Conservation (phyloP, 2,329 filamentous ascomycete species). For the Tolypocladium cylindrosporum region DNA sequence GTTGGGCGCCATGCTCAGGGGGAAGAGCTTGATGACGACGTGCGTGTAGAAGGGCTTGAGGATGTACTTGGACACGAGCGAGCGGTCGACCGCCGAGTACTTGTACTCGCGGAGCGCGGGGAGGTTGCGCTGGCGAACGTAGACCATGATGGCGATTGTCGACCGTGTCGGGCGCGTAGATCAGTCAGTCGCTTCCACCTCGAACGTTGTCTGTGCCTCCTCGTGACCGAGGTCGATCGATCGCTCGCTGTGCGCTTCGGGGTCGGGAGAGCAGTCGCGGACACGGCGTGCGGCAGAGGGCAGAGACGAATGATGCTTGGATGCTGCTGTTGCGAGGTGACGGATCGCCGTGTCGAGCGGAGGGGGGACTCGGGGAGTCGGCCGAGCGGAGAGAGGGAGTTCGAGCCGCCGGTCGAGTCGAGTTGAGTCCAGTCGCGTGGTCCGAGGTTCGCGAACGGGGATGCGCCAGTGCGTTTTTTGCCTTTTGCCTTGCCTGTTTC, state of each 20-base stretch:
- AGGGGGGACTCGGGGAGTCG: background rate
- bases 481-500: background rate
- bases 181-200: background rate
- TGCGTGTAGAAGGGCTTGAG: conserved; percentile 97
- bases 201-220: background rate
- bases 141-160: conserved; percentile 58
- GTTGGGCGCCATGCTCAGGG: conserved; percentile 86
- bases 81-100: conserved; percentile 87
- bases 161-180: background rate
- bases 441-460: background rate
- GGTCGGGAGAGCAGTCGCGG: background rate
- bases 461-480: background rate
- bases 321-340: background rate
- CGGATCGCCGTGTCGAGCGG: background rate
- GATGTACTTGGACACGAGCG: conserved; percentile 81
- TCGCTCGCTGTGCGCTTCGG: background rate
- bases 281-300: background rate
- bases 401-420: no score
- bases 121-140: conserved; percentile 86
- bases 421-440: background rate
- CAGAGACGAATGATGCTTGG: background rate
- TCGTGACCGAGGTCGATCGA: background rate
- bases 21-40: conserved; percentile 88
- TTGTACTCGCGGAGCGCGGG: conserved; percentile 88
- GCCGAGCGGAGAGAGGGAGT: no score